Evolutionary conservation across 148 eudicot genomes (phyloP).

Genomic region (Linanthus parryae): DNA sequence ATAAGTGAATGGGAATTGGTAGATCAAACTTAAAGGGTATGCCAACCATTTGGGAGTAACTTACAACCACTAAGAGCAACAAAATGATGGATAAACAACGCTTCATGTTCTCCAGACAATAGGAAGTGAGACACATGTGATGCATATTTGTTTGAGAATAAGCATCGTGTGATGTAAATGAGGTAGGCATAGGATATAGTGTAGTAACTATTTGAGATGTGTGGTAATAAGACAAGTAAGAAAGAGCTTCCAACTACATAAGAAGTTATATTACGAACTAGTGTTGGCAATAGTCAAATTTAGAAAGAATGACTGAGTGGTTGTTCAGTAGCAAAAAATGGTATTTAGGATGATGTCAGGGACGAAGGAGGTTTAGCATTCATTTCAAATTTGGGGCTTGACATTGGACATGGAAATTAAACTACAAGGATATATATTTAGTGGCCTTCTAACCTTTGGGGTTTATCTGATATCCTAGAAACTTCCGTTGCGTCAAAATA

Average conservation of each 20-base stretch:
- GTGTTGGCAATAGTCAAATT: not conserved
- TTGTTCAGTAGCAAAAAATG: not conserved
- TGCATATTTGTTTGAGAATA: too few species aligned
- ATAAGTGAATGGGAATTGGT: too few species aligned
- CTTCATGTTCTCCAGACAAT: too few species aligned
- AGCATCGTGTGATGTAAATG: not conserved
- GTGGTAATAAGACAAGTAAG: not conserved
- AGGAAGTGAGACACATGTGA: too few species aligned
- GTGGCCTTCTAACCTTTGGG: not conserved
- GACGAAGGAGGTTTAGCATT: too few species aligned
- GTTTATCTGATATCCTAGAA: not conserved
- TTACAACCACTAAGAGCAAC: too few species aligned
- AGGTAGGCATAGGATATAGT: not conserved
- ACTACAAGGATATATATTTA: not conserved
- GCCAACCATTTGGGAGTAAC: too few species aligned
- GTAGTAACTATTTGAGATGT: not conserved
- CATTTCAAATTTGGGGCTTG: too few species aligned
- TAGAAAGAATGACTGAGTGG: not conserved
- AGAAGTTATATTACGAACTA: not conserved
- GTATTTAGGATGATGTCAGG: not conserved
- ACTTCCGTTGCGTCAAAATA: not conserved
- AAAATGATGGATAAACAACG: too few species aligned
- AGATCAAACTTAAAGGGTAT: too few species aligned
- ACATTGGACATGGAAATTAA: too few species aligned
- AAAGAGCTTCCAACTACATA: not conserved